Evolutionary conservation across 1,139 yeast species (phyloP), one percentile per base, ranked within the genome.

Genomic region (Yamadazyma aaseri): DNA sequence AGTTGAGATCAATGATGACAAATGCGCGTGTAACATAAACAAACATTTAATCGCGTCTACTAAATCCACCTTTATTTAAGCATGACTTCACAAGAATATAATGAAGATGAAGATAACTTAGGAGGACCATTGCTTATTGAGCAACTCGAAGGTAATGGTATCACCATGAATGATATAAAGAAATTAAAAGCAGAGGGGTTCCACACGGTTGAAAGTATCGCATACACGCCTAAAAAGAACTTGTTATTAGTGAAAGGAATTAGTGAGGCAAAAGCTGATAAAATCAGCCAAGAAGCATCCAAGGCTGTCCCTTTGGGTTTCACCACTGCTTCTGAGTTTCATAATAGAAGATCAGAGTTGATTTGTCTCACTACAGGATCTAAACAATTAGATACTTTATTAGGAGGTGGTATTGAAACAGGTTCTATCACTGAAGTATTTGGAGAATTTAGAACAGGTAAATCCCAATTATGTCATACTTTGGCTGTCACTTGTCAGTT

Each of bases 381-480:
- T 5, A 87, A 89, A 53, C 95, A 89, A 52, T 70, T 92, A 37
- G 98, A 92, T 56, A 89, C 97, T 1, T 69, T 94, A 35, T 67
- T 94, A 21, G 97, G 97, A 8, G 99, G 99, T 32, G 99, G 99
- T 20, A 76, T 92, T 34, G 99, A 92, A 60, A 92, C 99, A 0
- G 99, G 99, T 2, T 84, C 96, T 1, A 85, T 94, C 47, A 92
- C 99, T 1, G 99, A 92, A 60, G 78, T 90, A 7, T 92, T 87
- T 66, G 99, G 99, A 27, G 98, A 92, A 61, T 94, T 90, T 58
- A 79, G 98, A 63, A 92, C 98, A 1, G 99, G 99, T 32, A 92
- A 92, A 58, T 87, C 97, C 5, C 99, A 92, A 64, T 65, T 92
- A 34, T 94, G 98, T 60, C 98, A 94, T 56, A 94, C 98, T 1